These are phyloP conservation scores for Camelina laxa DNA, from an alignment of 345 rosid genomes.

Conservation along the genomic window DNA sequence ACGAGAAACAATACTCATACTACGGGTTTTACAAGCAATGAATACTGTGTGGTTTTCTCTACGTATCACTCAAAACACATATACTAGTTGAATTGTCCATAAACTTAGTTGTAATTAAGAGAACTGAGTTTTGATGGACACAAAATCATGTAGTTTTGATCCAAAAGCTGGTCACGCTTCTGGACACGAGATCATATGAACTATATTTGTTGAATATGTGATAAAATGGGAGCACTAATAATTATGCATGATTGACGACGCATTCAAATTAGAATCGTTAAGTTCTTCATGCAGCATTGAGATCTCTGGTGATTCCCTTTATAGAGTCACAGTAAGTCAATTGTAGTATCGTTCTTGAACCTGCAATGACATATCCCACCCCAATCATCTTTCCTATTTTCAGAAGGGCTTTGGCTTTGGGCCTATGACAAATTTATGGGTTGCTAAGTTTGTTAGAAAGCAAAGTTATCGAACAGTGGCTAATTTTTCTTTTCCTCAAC, in stretches of 20 bases:
- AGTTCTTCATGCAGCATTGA: background rate
- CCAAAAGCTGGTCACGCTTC: background rate
- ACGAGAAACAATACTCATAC: background rate
- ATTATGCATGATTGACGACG: background rate
- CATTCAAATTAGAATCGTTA: background rate
- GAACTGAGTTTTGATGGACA: background rate
- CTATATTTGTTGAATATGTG: background rate
- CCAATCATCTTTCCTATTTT: background rate
- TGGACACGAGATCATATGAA: background rate
- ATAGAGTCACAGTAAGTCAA: background rate
- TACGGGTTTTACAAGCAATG: background rate
- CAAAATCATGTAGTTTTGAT: background rate
- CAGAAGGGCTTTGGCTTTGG: background rate
- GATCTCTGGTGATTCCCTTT: background rate
- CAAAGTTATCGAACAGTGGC: background rate
- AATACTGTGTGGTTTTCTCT: too few species aligned
- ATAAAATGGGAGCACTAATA: background rate
- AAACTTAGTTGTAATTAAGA: background rate
- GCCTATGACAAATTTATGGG: background rate
- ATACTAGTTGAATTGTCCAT: background rate
- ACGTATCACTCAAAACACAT: too few species aligned
- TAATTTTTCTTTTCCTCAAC: too few species aligned
- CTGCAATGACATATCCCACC: background rate
- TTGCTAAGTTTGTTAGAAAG: background rate
- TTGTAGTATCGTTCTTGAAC: background rate